A percentile compares a stretch with the other conserved stretches of the same genome.
phyloP scores from a whole-genome alignment of 306 rosid genomes.

The Castanea mollissima region DNA sequence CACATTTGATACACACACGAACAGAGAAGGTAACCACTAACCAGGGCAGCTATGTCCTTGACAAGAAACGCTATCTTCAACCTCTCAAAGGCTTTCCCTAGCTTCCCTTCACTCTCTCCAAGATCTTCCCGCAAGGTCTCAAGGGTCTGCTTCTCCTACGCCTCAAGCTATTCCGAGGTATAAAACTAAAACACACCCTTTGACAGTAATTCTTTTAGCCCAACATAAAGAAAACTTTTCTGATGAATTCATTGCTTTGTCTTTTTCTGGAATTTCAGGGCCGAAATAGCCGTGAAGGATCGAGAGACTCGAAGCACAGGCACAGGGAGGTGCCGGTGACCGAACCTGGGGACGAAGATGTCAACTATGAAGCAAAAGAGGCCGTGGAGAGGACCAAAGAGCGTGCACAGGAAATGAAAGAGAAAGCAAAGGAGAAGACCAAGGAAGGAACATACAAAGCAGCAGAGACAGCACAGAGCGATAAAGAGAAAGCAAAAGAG shows the following conservation, averaged over 20 bases:
- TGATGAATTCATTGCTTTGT: not conserved
- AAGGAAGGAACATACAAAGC: conserved; percentile 23
- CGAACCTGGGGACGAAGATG: not conserved
- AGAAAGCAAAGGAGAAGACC: conserved; percentile 17
- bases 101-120: conserved; percentile 27
- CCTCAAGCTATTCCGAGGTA: conserved; percentile 54
- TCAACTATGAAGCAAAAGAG: conserved; percentile 30
- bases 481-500: conserved; percentile 20
- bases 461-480: conserved; percentile 14
- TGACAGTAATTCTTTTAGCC: not conserved
- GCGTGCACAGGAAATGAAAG: conserved; percentile 12
- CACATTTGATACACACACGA: too few species aligned
- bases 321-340: not conserved
- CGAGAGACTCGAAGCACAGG: conserved; percentile 19
- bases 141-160: conserved; percentile 45
- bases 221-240: not conserved
- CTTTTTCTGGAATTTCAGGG: conserved; percentile 33
- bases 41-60: conserved; percentile 49
- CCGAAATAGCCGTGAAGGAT: conserved; percentile 32
- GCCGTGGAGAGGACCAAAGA: conserved; percentile 21
- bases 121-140: conserved; percentile 36
- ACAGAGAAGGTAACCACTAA: not conserved
- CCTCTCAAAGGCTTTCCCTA: conserved; percentile 52
- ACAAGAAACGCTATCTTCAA: conserved; percentile 44
- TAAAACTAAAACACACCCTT: not conserved